Evolutionary conservation across 192 early-diverging fungal genomes (phyloP).

Genomic region (Dissophora ornata): DNA sequence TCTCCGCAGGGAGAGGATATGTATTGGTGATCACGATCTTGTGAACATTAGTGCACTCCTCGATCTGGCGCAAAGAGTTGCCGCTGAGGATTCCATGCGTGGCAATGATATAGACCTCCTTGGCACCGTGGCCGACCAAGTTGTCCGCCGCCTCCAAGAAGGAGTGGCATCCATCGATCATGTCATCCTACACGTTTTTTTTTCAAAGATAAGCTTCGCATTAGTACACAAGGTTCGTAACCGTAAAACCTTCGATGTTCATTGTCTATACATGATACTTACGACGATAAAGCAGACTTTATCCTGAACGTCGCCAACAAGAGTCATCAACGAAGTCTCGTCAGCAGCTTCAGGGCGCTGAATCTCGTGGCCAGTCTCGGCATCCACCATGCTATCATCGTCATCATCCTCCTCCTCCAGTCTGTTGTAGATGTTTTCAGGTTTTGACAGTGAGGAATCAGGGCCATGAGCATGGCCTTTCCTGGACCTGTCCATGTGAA

Average conservation of each 20-base stretch:
- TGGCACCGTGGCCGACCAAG: conserved; percentile 82
- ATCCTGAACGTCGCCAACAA: conserved; percentile 92
- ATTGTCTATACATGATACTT: too few relatives aligned
- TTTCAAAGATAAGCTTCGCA: too few relatives aligned
- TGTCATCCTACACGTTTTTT: conserved; percentile 85
- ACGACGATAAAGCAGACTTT: conserved; percentile 89
- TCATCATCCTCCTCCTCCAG: conserved; percentile 56
- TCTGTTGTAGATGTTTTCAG: conserved; percentile 49
- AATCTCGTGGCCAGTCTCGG: conserved; percentile 61
- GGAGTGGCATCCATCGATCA: conserved; percentile 91
- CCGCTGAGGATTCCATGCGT: conserved; percentile 96
- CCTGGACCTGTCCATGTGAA: conserved; percentile 86
- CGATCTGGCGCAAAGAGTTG: conserved; percentile 86
- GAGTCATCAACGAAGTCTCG: conserved; percentile 73
- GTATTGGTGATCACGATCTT: conserved; percentile 91
- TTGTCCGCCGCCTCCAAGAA: conserved; percentile 93
- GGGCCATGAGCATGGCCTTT: conserved; percentile 40
- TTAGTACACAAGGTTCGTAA: background rate
- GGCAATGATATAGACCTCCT: conserved; percentile 89
- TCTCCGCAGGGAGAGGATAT: conserved; percentile 81
- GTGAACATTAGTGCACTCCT: conserved; percentile 81
- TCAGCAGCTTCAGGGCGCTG: conserved; percentile 45
- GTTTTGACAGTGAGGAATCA: conserved; percentile 32
- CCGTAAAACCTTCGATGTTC: too few relatives aligned
- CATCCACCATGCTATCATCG: conserved; percentile 58